Conservation (phyloP, 345 rosid genomes). For the Brassica rapa region DNA sequence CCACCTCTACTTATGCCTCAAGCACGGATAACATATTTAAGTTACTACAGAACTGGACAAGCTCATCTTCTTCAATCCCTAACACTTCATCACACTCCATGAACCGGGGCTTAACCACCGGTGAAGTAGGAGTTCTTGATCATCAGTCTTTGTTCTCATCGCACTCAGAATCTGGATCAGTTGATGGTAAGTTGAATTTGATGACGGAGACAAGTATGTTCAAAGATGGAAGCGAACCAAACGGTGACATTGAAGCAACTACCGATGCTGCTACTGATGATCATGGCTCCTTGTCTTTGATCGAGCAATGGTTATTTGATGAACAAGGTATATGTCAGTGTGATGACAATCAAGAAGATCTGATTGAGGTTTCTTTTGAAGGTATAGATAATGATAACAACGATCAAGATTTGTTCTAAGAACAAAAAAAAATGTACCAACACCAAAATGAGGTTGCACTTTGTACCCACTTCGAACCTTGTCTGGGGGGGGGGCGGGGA, state of each 20-base stretch:
- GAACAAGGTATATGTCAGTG: slow-evolving; percentile 37
- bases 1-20: background rate
- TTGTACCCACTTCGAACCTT: background rate
- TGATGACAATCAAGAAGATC: slow-evolving; percentile 41
- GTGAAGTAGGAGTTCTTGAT: slow-evolving; percentile 44
- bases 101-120: slow-evolving; percentile 34
- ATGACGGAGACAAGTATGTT: background rate
- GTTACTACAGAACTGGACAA: background rate
- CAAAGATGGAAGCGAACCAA: background rate
- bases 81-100: slow-evolving; percentile 10
- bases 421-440: slow-evolving; percentile 1
- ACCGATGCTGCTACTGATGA: background rate
- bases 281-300: background rate
- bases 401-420: slow-evolving; percentile 37
- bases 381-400: slow-evolving; percentile 33
- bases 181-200: slow-evolving; percentile 21
- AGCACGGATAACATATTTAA: background rate
- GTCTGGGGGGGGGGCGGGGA: background rate
- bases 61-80: background rate
- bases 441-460: background rate
- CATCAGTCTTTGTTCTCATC: slow-evolving; percentile 58
- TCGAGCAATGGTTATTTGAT: background rate
- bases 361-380: slow-evolving; percentile 46
- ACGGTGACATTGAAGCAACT: background rate
- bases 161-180: slow-evolving; percentile 55